Evolutionary conservation across 192 early-diverging fungal genomes (phyloP).

Genomic region (Chytriomyces sp.): DNA sequence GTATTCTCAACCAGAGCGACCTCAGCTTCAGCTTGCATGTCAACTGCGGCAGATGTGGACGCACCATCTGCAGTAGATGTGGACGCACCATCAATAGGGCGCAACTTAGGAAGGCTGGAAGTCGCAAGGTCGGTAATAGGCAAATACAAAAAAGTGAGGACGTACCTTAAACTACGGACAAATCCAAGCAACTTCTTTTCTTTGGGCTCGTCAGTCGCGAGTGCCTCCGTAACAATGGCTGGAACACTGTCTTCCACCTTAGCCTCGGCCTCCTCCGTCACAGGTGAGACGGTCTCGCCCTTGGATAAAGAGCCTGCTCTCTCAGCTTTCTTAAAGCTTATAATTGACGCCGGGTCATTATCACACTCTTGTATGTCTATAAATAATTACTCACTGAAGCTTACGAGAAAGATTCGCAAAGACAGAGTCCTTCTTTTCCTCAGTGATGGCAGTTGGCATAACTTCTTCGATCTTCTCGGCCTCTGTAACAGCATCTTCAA

Average conservation of each 20-base stretch:
- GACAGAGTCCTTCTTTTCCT: background rate
- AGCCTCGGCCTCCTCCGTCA: background rate
- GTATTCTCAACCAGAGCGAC: background rate
- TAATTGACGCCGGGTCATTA: background rate
- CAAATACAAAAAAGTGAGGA: background rate
- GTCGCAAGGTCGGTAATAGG: background rate
- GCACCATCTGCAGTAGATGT: background rate
- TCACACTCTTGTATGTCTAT: background rate
- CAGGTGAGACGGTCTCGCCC: background rate
- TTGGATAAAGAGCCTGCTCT: background rate
- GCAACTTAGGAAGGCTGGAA: background rate
- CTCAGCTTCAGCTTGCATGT: background rate
- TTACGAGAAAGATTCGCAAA: background rate
- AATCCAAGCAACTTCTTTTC: background rate
- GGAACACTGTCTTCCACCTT: background rate
- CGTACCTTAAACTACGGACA: background rate
- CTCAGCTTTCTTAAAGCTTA: background rate
- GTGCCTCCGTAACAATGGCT: background rate
- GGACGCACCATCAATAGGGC: background rate
- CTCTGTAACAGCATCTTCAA: background rate
- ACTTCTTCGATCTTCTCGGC: background rate
- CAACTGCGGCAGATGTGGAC: background rate
- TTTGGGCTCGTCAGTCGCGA: no score
- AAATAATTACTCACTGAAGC: background rate
- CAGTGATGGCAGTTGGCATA: background rate